Evolutionary conservation across 768 basidiomycete species (phyloP).

Genomic region (Artomyces pyxidatus): DNA sequence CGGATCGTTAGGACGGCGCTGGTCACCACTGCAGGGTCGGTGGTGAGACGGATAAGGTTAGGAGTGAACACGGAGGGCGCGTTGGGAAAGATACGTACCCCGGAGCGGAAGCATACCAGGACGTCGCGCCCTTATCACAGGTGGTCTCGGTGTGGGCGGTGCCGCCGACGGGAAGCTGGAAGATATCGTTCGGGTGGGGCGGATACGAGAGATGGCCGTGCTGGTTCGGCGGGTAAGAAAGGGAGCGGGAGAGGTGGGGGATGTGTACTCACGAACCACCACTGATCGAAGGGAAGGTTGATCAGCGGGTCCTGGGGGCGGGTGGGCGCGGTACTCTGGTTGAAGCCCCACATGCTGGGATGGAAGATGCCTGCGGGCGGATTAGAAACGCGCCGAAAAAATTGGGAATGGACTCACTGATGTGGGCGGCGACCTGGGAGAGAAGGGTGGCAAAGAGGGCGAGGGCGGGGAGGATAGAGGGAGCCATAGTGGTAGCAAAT

Average conservation of each 20-base stretch:
- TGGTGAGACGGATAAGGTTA: neutral
- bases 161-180: conserved; percentile 26
- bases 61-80: neutral
- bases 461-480: neutral
- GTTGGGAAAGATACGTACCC: conserved; percentile 12
- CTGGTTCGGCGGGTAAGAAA: neutral
- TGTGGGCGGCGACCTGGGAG: neutral
- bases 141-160: conserved; percentile 17
- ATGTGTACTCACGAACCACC: conserved; percentile 29
- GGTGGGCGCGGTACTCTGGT: conserved; percentile 27
- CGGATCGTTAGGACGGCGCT: conserved; percentile 8
- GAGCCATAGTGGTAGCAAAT: neutral
- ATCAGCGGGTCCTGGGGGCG: conserved; percentile 30
- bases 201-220: conserved; percentile 27
- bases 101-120: conserved; percentile 14
- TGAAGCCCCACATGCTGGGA: conserved; percentile 32
- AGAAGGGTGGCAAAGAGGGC: neutral
- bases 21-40: conserved; percentile 17
- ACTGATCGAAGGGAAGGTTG: conserved; percentile 20
- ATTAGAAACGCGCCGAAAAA: neutral
- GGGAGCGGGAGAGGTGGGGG: neutral
- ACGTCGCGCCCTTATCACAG: conserved; percentile 27
- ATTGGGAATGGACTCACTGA: neutral
- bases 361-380: conserved; percentile 23
- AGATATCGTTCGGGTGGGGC: conserved; percentile 23